Conservation (phyloP, 768 basidiomycete species). For the Leccinum uliginosum region DNA sequence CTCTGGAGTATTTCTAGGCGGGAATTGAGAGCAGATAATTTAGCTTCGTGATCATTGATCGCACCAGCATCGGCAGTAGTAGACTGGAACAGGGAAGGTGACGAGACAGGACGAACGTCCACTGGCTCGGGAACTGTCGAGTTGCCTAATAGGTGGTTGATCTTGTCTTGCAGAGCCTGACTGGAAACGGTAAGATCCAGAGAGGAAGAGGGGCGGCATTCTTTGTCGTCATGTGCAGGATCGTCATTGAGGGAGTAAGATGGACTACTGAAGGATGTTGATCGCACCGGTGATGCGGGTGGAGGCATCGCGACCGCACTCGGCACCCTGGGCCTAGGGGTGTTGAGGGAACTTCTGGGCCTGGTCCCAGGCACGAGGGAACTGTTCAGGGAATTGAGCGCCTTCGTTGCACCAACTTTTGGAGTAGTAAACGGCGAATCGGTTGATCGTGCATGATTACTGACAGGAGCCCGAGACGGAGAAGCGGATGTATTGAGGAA, state of each 20-base stretch:
- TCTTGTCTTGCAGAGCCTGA: constrained; percentile 46
- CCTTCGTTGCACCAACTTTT: constrained; percentile 43
- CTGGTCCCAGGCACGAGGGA: constrained; percentile 23
- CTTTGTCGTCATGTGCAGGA: constrained; percentile 10
- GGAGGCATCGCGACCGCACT: constrained; percentile 81
- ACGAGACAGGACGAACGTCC: constrained; percentile 14
- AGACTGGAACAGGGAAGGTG: constrained; percentile 38
- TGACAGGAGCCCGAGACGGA: constrained; percentile 35
- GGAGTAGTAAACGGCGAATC: constrained; percentile 68
- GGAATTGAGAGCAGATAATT: constrained; percentile 20
- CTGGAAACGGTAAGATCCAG: constrained; percentile 37
- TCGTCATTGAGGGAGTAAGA: constrained; percentile 38
- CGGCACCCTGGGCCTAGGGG: constrained; percentile 63
- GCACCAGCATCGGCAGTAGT: constrained; percentile 31
- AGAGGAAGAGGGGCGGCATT: constrained; percentile 20
- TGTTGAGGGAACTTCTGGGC: constrained; percentile 35
- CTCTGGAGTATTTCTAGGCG: constrained; percentile 61
- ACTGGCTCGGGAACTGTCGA: constrained; percentile 13
- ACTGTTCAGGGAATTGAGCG: constrained; percentile 9
- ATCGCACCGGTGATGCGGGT: constrained; percentile 56
- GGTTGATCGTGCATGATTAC: constrained; percentile 32
- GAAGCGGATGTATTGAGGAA: constrained; percentile 30
- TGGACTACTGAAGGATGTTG: constrained; percentile 28
- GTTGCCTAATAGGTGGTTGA: constrained; percentile 39
- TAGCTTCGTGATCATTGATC: constrained; percentile 13